Evolutionary conservation across 345 rosid genomes (phyloP), one percentile per base, ranked within the genome.

Genomic region (Linum usitatissimum): DNA sequence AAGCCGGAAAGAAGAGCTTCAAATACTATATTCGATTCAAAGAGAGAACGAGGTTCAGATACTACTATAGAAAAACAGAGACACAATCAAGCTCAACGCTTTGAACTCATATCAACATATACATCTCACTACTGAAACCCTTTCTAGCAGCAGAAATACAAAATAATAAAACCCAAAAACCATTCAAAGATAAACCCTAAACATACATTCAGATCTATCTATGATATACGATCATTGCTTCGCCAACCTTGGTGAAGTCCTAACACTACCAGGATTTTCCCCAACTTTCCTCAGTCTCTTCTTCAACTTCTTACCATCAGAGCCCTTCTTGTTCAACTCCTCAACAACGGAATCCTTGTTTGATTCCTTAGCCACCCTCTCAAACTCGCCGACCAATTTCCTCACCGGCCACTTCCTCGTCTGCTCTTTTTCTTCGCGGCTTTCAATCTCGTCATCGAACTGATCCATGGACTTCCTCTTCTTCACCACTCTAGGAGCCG

Each of bases 371-470:
- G 87, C 94, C 20, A 83, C 99, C 40, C 70, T 66, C 14, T 93
- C 93, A 57, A 93, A 93, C 20, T 93, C 99, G 45, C 77, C 89
- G 7, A 72, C 77, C 34, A 90, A 69, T 45, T 81, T 90, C 69
- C 95, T 71, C 59, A 66, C 86, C 3, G 79, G 74, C 56, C 38
- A 68, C 69, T 71, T 79, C 74, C 6, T 18, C 23, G 30, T 20
- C 8, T 57, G 59, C 21, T 62, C 78, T 9, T 59, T 63, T 2
- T 54, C 77, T 18, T 78, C 81, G 0, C 17, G 2, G 28, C 1
- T 49, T 5, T 68, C 76, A 6, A 73, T 67, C 2, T 73, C 74
- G 20, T 80, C 82, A 0, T 77, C 87, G 42, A 79, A 71, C 38
- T 79, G 58, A 40, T 78, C 84, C 75, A 88, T 15, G 28, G 61